Conservation (phyloP, 768 basidiomycete genomes). For the Calocybe cyanea region DNA sequence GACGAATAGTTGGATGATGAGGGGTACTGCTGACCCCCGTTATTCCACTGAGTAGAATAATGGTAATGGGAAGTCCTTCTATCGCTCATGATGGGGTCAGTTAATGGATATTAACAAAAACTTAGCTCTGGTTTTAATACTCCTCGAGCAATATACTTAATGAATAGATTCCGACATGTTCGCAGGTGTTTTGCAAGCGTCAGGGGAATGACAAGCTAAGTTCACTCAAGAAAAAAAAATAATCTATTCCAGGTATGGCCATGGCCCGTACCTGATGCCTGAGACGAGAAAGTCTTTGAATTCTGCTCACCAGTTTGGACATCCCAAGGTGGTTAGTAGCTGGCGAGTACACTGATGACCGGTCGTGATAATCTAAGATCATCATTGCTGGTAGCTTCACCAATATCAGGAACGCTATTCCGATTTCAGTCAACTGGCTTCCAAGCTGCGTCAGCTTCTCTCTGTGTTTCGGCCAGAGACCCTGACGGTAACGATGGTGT, state of each 20-base stretch:
- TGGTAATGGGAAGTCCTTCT: conserved; percentile 29
- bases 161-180: conserved; percentile 23
- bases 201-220: conserved; percentile 18
- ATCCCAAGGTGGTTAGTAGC: conserved; percentile 18
- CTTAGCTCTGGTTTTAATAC: conserved; percentile 20
- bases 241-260: conserved; percentile 22
- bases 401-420: conserved; percentile 10
- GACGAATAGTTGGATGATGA: conserved; percentile 21
- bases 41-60: conserved; percentile 35
- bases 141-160: conserved; percentile 21
- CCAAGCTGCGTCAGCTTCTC: neutral
- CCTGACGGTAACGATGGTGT: neutral
- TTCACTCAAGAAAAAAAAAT: conserved; percentile 16
- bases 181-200: conserved; percentile 22
- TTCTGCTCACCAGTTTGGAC: conserved; percentile 5
- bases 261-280: conserved; percentile 9
- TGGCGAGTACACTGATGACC: conserved; percentile 9
- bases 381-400: conserved; percentile 10
- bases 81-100: conserved; percentile 25
- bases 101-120: conserved; percentile 7
- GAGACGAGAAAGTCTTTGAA: conserved; percentile 13
- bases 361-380: conserved; percentile 17
- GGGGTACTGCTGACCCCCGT: conserved; percentile 28
- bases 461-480: neutral
- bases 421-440: neutral